Base-by-base conservation (phyloP, 139 green algal genomes). In the Chlamydomonas incerta region DNA sequence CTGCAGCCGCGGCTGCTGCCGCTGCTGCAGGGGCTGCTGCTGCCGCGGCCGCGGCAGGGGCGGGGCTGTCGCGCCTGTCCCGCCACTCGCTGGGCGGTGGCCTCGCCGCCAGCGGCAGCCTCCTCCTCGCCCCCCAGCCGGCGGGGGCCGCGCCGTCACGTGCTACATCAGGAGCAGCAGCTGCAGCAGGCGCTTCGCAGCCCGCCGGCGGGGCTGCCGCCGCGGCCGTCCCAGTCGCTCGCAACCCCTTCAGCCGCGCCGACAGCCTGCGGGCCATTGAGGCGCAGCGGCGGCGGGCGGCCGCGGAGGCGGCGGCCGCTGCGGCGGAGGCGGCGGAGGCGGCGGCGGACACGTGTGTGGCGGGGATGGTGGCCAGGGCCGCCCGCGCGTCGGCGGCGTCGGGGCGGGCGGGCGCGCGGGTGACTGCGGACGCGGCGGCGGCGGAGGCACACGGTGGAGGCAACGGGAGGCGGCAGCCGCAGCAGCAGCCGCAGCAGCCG, bases 171-270 rank as follows among this genome's bases (percentile, higher is more conserved):
- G 21, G 14, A 3, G 35, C 68, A 23, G 70, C 46, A 6, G 46
- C 46, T 3, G 46, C 20, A 15, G 46, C 5, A 6, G 46, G 71
- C 46, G 31, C 31, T 3, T 26, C 24, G 41, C 4, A 2, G 41
- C 26, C 26, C 46, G 47, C 20, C 15, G 17, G 57, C 57, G 15
- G 55, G 55, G 2, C 55, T 24, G 41, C 46, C 24, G 63, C 77
- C 1, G 17, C 46, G 3, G 47, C 79, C 0, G 63, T 63, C 4
- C 28, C 41, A 1, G 66, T 23, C 23, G 37, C 66, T 0, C 23
- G 26, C 23, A 85, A 85, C 37, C 79, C 79, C 8, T 85, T 76
- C 47, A 85, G 79, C 31, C 63, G 79, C 4, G 31, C 68, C 6
- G 47, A 21, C 3, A 41, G 15, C 79, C 68, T 85, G 0, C 63